Conservation (phyloP, 805 yeast genomes). For the Ogataea pignaliae region DNA sequence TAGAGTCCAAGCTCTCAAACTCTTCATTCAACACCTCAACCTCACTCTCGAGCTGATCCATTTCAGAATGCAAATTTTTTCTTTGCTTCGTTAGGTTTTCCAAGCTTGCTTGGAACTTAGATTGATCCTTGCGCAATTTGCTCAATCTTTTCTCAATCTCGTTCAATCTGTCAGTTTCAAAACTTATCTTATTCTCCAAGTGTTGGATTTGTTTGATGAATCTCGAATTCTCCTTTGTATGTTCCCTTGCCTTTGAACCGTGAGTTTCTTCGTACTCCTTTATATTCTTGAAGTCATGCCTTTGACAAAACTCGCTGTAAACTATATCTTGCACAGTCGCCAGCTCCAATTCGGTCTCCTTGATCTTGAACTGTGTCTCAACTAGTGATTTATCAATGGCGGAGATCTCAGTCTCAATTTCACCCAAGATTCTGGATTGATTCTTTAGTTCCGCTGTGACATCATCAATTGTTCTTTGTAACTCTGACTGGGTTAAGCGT, state of each 20-base stretch:
- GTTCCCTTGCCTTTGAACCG: slow-evolving; percentile 52
- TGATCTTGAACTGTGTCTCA: slow-evolving; percentile 25
- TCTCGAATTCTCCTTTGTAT: slow-evolving; percentile 57
- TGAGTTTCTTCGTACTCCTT: slow-evolving; percentile 67
- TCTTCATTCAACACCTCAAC: slow-evolving; percentile 35
- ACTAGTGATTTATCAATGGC: slow-evolving; percentile 23
- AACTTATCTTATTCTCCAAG: slow-evolving; percentile 54
- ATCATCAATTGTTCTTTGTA: slow-evolving; percentile 28
- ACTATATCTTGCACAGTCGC: slow-evolving; percentile 37
- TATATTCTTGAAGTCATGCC: slow-evolving; percentile 50
- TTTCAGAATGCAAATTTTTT: slow-evolving; percentile 26
- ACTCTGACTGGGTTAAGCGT: slow-evolving; percentile 23
- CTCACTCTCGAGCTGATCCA: slow-evolving; percentile 38
- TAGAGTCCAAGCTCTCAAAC: slow-evolving; percentile 15
- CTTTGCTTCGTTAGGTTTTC: slow-evolving; percentile 31
- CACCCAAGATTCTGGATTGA: slow-evolving; percentile 29
- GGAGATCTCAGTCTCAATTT: slow-evolving; percentile 19
- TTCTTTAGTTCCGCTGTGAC: slow-evolving; percentile 45
- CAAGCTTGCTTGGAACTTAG: slow-evolving; percentile 33
- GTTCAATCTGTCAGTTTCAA: slow-evolving; percentile 56
- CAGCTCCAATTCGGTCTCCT: slow-evolving; percentile 15
- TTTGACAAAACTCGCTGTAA: slow-evolving; percentile 51
- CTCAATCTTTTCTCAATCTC: slow-evolving; percentile 46
- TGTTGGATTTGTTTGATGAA: slow-evolving; percentile 57
- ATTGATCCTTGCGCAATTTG: slow-evolving; percentile 38